Conservation (phyloP, 1,284 basidiomycete species). For the Vanrija pseudolonga region DNA sequence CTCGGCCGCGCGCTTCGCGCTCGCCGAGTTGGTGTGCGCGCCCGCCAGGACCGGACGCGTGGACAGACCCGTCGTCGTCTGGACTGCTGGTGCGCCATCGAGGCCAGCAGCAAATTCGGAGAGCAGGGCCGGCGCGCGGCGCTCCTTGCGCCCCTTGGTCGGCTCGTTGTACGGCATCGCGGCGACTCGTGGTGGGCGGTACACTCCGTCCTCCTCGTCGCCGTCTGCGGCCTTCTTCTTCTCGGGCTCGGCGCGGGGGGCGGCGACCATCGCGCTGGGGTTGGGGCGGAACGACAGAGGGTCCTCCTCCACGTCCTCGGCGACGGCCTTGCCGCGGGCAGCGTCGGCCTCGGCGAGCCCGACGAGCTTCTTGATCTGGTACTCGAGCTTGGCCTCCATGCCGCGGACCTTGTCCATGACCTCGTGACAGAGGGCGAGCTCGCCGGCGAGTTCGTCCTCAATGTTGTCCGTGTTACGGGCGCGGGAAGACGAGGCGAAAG, state of each 20-base stretch:
- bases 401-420: conserved; percentile 54
- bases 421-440: conserved; percentile 46
- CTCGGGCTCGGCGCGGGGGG: conserved; percentile 17
- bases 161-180: conserved; percentile 81
- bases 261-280: conserved; percentile 52
- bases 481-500: conserved; percentile 7
- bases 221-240: conserved; percentile 34
- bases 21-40: conserved; percentile 53
- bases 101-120: conserved; percentile 58
- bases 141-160: conserved; percentile 51
- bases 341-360: conserved; percentile 62
- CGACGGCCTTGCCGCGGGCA: conserved; percentile 49
- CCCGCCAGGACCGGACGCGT: conserved; percentile 37
- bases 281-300: conserved; percentile 89
- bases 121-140: conserved; percentile 68
- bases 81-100: conserved; percentile 59
- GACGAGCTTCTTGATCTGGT: conserved; percentile 92
- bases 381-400: conserved; percentile 80
- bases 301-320: conserved; percentile 64
- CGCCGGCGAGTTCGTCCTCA: conserved; percentile 32
- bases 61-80: conserved; percentile 71
- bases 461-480: neutral
- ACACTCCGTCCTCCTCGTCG: conserved; percentile 57
- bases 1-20: conserved; percentile 54
- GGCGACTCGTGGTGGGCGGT: conserved; percentile 87